Conservation (phyloP, 176 grass and related monocot species). For the Avena insularis region DNA sequence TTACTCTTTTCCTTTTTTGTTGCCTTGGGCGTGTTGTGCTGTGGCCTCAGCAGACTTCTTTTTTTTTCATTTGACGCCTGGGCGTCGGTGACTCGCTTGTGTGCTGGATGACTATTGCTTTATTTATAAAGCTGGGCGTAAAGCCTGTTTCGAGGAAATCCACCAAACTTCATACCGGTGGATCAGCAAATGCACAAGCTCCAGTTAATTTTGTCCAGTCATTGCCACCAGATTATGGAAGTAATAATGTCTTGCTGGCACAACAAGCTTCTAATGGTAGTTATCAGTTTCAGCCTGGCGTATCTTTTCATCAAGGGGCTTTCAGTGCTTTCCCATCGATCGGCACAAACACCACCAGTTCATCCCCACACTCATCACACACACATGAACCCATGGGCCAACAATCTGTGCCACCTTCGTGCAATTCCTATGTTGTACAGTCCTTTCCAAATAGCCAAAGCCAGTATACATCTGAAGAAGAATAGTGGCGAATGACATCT, state of each 20-base stretch:
- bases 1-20: too few species aligned
- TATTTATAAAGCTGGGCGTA: too few species aligned
- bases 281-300: slow-evolving; percentile 71
- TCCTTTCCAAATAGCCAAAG: slow-evolving; percentile 65
- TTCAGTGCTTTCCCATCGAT: slow-evolving; percentile 66
- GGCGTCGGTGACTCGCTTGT: too few species aligned
- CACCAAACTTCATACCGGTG: slow-evolving; percentile 49
- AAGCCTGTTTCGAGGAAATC: too few species aligned
- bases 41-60: too few species aligned
- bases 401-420: slow-evolving; percentile 54
- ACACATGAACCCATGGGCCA: slow-evolving; percentile 64
- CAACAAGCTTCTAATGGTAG: slow-evolving; percentile 64
- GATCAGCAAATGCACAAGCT: slow-evolving; percentile 61
- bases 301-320: slow-evolving; percentile 70
- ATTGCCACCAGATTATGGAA: slow-evolving; percentile 69
- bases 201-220: slow-evolving; percentile 54
- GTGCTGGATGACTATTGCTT: too few species aligned
- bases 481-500: slow-evolving; percentile 67
- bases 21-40: too few species aligned
- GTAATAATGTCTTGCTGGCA: slow-evolving; percentile 59
- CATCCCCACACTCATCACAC: slow-evolving; percentile 54
- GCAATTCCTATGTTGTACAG: slow-evolving; percentile 66
- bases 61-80: too few species aligned
- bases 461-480: slow-evolving; percentile 58
- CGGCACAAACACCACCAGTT: slow-evolving; percentile 54